Conservation (phyloP, 805 yeast species). For the Nematodospora valgi region DNA sequence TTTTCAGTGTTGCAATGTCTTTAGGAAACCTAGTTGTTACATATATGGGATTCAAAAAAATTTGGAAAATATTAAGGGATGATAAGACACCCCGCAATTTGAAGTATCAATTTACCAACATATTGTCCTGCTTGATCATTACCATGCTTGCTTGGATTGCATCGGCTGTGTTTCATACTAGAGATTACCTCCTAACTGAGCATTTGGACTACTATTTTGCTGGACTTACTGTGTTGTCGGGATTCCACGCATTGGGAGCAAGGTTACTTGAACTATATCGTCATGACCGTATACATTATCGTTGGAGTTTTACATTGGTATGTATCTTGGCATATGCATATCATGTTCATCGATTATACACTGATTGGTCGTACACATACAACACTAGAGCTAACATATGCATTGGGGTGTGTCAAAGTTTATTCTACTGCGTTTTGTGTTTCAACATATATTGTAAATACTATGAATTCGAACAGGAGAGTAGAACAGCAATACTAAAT, state of each 20-base stretch:
- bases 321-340: constrained; percentile 52
- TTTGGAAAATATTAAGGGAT: constrained; percentile 12
- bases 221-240: constrained; percentile 79
- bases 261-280: constrained; percentile 61
- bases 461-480: constrained; percentile 21
- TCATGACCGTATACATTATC: constrained; percentile 16
- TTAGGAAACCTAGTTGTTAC: constrained; percentile 47
- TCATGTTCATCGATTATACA: constrained; percentile 64
- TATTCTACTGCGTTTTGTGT: constrained; percentile 27
- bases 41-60: constrained; percentile 39
- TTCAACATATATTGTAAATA: constrained; percentile 29
- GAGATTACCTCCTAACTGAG: constrained; percentile 80
- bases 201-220: constrained; percentile 90
- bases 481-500: constrained; percentile 4
- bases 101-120: constrained; percentile 25
- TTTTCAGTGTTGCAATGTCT: constrained; percentile 79
- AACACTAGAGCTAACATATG: constrained; percentile 88
- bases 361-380: constrained; percentile 87
- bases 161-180: constrained; percentile 81
- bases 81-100: constrained; percentile 6
- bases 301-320: constrained; percentile 33
- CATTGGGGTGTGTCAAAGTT: constrained; percentile 74
- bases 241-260: constrained; percentile 64
- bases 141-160: constrained; percentile 88
- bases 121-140: constrained; percentile 49